phyloP scores from a whole-genome alignment of 805 yeast species.

The Yamadazyma tumulicola region DNA sequence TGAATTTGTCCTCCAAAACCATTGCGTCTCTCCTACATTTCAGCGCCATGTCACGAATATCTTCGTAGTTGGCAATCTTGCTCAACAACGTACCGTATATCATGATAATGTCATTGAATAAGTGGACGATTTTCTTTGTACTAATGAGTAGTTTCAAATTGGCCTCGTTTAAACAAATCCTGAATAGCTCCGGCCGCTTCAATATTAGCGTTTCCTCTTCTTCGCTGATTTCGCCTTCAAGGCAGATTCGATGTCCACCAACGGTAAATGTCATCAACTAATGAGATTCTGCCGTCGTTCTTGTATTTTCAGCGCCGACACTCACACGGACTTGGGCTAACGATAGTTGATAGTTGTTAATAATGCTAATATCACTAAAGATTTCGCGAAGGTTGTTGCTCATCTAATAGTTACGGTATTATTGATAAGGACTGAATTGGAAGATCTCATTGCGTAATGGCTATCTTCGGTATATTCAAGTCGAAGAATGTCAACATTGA shows the following conservation, averaged over 20 bases:
- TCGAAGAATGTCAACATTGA: conserved; percentile 26
- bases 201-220: conserved; percentile 25
- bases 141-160: conserved; percentile 22
- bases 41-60: conserved; percentile 31
- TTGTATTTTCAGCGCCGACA: too few relatives aligned
- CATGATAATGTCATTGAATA: conserved; percentile 35
- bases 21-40: conserved; percentile 17
- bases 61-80: conserved; percentile 40
- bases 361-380: too few relatives aligned
- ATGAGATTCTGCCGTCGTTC: too few relatives aligned
- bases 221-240: conserved; percentile 15
- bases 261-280: conserved; percentile 43
- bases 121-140: conserved; percentile 31
- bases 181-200: conserved; percentile 28
- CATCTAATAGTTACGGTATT: too few relatives aligned
- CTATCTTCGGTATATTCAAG: conserved; percentile 26
- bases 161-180: conserved; percentile 31
- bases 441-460: too few relatives aligned
- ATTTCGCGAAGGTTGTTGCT: too few relatives aligned
- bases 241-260: conserved; percentile 28
- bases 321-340: too few relatives aligned
- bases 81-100: conserved; percentile 36
- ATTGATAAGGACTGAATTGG: too few relatives aligned
- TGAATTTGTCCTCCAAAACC: conserved; percentile 31
- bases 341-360: too few relatives aligned